Evolutionary conservation across 768 basidiomycete species (phyloP).

Genomic region (Tremella mesenterica): DNA sequence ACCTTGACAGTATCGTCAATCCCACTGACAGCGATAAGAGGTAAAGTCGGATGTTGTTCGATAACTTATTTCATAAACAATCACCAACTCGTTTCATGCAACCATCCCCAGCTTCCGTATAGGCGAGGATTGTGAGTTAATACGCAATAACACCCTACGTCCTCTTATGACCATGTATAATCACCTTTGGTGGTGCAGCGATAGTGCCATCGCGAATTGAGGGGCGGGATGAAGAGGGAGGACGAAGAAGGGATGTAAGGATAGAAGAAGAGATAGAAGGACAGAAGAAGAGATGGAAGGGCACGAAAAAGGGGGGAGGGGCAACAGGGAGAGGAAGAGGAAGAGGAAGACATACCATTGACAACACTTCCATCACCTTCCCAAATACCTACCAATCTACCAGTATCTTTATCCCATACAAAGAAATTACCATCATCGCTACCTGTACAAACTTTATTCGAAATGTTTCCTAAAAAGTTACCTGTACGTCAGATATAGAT

Average conservation of each 20-base stretch:
- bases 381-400: slow-evolving; percentile 61
- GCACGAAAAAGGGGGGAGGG: background rate
- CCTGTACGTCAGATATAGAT: slow-evolving; percentile 48
- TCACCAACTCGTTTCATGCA: background rate
- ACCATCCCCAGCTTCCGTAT: too few relatives aligned
- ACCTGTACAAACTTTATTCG: slow-evolving; percentile 72
- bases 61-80: slow-evolving; percentile 48
- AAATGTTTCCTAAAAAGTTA: slow-evolving; percentile 69
- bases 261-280: too few relatives aligned
- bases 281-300: too few relatives aligned
- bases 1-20: slow-evolving; percentile 82
- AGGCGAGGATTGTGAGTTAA: too few relatives aligned
- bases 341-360: slow-evolving; percentile 49
- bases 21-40: slow-evolving; percentile 74
- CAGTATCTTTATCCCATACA: slow-evolving; percentile 67
- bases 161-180: too few relatives aligned
- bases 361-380: slow-evolving; percentile 76
- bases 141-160: too few relatives aligned
- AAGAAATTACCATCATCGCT: slow-evolving; percentile 73
- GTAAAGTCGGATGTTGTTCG: slow-evolving; percentile 68
- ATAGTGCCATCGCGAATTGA: background rate
- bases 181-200: too few relatives aligned
- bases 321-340: background rate
- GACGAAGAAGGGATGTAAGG: too few relatives aligned
- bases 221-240: too few relatives aligned